Conservation (phyloP, 2,329 filamentous ascomycete species). For the Fusarium luffae region DNA sequence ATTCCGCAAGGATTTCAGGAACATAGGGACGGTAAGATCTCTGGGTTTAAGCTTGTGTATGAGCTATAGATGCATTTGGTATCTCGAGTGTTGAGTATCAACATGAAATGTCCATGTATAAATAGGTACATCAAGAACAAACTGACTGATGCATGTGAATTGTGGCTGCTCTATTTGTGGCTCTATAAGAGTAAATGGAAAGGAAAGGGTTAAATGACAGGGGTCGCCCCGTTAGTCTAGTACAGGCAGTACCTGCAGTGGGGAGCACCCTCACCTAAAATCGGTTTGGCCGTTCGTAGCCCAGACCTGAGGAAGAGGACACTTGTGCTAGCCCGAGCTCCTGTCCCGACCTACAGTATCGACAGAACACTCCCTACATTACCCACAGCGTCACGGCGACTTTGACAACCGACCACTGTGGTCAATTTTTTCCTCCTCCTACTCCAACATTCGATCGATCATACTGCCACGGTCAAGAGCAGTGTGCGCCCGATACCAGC, state of each 20-base stretch:
- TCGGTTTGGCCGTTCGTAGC: constrained; percentile 22
- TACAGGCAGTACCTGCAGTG: constrained; percentile 37
- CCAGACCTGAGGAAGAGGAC: constrained; percentile 40
- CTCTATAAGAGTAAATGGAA: constrained; percentile 13
- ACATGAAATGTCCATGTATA: neutral
- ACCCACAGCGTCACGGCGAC: constrained; percentile 42
- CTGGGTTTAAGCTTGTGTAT: constrained; percentile 55
- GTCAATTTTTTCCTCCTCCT: constrained; percentile 27
- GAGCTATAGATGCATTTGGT: constrained; percentile 13
- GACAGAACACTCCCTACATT: constrained; percentile 35
- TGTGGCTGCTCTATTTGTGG: constrained; percentile 20
- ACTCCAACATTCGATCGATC: constrained; percentile 19
- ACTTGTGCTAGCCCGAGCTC: constrained; percentile 46
- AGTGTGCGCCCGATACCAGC: constrained; percentile 35
- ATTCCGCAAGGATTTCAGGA: constrained; percentile 52
- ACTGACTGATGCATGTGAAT: neutral
- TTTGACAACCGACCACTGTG: constrained; percentile 34
- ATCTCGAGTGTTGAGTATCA: neutral
- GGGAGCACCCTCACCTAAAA: constrained; percentile 43
- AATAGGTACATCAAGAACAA: too few species aligned
- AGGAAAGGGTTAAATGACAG: constrained; percentile 19
- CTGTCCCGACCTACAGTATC: constrained; percentile 28
- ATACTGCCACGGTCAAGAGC: constrained; percentile 34
- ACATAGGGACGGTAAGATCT: constrained; percentile 53
- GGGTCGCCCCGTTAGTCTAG: constrained; percentile 5